Conservation (phyloP, 1,284 basidiomycete species). For the Sanghuangporus baumii region DNA sequence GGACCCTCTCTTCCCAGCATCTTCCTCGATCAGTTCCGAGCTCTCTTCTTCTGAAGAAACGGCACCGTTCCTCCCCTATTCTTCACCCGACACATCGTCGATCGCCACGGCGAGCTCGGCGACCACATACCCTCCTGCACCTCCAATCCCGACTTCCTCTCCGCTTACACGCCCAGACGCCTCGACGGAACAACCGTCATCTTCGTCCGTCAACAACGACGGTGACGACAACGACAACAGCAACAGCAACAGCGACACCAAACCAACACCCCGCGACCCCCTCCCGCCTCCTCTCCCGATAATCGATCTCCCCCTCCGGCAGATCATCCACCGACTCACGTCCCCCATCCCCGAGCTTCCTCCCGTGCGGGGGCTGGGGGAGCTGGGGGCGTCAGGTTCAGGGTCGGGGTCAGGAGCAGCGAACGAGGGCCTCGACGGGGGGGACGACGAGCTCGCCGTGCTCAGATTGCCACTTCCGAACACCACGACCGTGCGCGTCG, state of each 20-base stretch:
- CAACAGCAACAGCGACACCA: background rate
- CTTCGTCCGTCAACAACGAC: conserved; percentile 5
- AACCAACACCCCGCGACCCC: conserved; percentile 19
- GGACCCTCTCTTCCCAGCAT: conserved; percentile 25
- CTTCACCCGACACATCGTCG: conserved; percentile 23
- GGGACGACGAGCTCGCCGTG: conserved; percentile 3
- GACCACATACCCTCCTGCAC: conserved; percentile 21
- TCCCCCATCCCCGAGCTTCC: conserved; percentile 41
- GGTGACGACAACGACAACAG: too few species aligned
- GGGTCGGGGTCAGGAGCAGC: too few species aligned
- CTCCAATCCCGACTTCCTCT: conserved; percentile 24
- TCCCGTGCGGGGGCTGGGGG: too few species aligned
- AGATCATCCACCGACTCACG: conserved; percentile 49
- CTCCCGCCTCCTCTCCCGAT: conserved; percentile 32
- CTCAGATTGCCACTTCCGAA: conserved; percentile 11
- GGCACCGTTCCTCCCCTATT: conserved; percentile 19
- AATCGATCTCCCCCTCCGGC: conserved; percentile 51
- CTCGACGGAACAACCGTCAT: background rate
- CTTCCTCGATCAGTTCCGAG: background rate
- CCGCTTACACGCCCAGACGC: conserved; percentile 20
- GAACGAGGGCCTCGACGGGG: background rate
- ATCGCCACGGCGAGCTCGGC: background rate
- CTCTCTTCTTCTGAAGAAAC: background rate
- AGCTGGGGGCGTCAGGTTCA: too few species aligned
- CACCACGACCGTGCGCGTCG: conserved; percentile 1